Evolutionary conservation across 1,139 yeast genomes (phyloP).

Genomic region (Chernovozyma aurita): DNA sequence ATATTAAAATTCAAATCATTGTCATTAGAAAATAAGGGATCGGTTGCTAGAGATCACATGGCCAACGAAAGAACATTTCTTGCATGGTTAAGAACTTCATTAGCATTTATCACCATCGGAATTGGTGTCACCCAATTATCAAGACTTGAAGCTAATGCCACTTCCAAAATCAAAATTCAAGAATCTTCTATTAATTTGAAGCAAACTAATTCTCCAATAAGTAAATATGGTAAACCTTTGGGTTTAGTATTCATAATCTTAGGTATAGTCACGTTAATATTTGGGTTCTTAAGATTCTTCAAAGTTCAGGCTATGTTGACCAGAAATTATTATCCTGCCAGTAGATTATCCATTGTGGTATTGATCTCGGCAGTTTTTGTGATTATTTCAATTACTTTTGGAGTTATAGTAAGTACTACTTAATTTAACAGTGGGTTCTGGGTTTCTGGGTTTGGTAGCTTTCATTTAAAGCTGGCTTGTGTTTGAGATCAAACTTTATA

Average conservation of each 20-base stretch:
- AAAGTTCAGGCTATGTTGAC: slow-evolving; percentile 28
- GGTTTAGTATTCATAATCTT: slow-evolving; percentile 32
- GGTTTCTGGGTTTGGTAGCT: too few species aligned
- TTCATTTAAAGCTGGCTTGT: too few species aligned
- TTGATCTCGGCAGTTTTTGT: slow-evolving; percentile 18
- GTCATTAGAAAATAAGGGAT: slow-evolving; percentile 40
- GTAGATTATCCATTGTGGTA: slow-evolving; percentile 20
- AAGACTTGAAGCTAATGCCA: slow-evolving; percentile 19
- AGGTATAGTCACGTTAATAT: slow-evolving; percentile 31
- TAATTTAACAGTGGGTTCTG: too few species aligned
- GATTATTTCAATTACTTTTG: slow-evolving; percentile 21
- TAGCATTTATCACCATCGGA: slow-evolving; percentile 40
- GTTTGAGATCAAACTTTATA: too few species aligned
- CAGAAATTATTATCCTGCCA: slow-evolving; percentile 26
- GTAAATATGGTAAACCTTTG: slow-evolving; percentile 30
- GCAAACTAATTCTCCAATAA: slow-evolving; percentile 8
- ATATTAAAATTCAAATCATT: slow-evolving; percentile 20
- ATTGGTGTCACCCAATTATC: slow-evolving; percentile 41
- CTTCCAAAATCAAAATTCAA: slow-evolving; percentile 2
- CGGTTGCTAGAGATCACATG: slow-evolving; percentile 49
- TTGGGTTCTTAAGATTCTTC: slow-evolving; percentile 32
- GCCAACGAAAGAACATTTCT: slow-evolving; percentile 77
- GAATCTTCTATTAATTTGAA: not conserved
- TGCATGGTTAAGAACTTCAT: slow-evolving; percentile 68
- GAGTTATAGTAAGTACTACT: slow-evolving; percentile 13